phyloP scores from a whole-genome alignment of 352 stramenopile species.

The Phytopythium mirpurense region DNA sequence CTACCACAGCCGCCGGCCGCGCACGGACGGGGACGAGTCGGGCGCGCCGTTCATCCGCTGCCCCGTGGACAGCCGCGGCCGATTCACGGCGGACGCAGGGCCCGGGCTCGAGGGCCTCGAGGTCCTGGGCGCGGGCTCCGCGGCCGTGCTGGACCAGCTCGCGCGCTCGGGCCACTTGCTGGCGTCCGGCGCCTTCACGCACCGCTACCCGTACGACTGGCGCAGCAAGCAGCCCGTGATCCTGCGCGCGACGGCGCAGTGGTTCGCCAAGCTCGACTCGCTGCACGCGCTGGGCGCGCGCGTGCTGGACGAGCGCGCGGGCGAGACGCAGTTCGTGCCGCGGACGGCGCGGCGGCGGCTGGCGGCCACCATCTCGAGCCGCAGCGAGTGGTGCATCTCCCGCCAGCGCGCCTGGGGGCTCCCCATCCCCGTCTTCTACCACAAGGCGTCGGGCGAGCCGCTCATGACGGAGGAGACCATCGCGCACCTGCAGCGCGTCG shows the following conservation, averaged over 20 bases:
- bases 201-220: slow-evolving; percentile 99
- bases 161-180: slow-evolving; percentile 78
- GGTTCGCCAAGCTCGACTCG: slow-evolving; percentile 96
- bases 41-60: slow-evolving; percentile 38
- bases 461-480: slow-evolving; percentile 92
- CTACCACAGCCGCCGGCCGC: slow-evolving; percentile 29
- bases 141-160: slow-evolving; percentile 89
- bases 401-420: slow-evolving; percentile 97
- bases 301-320: slow-evolving; percentile 59
- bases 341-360: slow-evolving; percentile 77
- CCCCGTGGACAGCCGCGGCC: slow-evolving; percentile 57
- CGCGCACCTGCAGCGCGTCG: slow-evolving; percentile 64
- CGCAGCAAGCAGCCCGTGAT: slow-evolving; percentile 98
- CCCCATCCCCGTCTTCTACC: slow-evolving; percentile 98
- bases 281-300: slow-evolving; percentile 82
- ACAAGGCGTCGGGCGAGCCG: slow-evolving; percentile 85
- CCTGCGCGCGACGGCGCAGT: slow-evolving; percentile 97
- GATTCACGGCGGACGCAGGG: slow-evolving; percentile 90
- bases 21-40: slow-evolving; percentile 1
- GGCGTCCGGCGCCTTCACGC: slow-evolving; percentile 83
- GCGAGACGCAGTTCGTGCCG: slow-evolving; percentile 84
- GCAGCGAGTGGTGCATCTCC: slow-evolving; percentile 98
- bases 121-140: slow-evolving; percentile 92
- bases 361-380: slow-evolving; percentile 79
- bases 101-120: slow-evolving; percentile 81